Base-by-base conservation (phyloP, 1,284 basidiomycete species). In the Microbotryum lychnidis-dioicae region DNA sequence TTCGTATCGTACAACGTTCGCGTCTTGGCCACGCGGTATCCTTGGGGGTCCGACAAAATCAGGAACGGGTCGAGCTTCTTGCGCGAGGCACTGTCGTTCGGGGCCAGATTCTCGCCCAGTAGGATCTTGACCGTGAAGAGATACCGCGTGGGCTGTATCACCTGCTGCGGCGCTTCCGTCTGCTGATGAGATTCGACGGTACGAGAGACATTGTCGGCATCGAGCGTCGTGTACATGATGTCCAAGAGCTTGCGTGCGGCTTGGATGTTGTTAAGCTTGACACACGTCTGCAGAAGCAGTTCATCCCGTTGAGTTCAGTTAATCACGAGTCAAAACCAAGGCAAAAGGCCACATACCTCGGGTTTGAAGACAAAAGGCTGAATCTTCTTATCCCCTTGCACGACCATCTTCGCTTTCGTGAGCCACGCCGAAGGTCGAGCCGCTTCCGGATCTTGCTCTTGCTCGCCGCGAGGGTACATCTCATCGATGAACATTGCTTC, bases 181-280 rank as follows among this genome's bases (percentile, higher is more conserved):
- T 52, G 82, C 82, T 0, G 87, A 47, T 79, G 63, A 52, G 78
- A 27, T 79, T 78, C 73, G 56, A 78, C 71, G 27, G 84, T 79
- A 47, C 86, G 84, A 0, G 88, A 84, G 64, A 94, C 83, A 73
- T 86, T 85, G 76, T 99, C 96, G 0, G 87, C 91, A 62, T 94
- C 82, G 79, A 97, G 86, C 69, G 90, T 87, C 57, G 82, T 85
- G 75, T 97, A 98, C 80, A 98, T 87, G 70, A 87, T 88, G 75
- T 99, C 96, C 58, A 99, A 80, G 57, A 96, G 80, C 61, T 84
- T 84, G 14, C 93, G 83, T 1, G 93, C 92, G 2, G 90, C 87
- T 71, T 96, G 92, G 66, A 98, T 87, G 74, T 98, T 97, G 79
- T 99, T 98, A 53, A 98, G 81, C 77, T 97, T 97, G 72, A 98